Conservation (phyloP, 2,329 filamentous ascomycete genomes). For the Aureobasidium uvarum region DNA sequence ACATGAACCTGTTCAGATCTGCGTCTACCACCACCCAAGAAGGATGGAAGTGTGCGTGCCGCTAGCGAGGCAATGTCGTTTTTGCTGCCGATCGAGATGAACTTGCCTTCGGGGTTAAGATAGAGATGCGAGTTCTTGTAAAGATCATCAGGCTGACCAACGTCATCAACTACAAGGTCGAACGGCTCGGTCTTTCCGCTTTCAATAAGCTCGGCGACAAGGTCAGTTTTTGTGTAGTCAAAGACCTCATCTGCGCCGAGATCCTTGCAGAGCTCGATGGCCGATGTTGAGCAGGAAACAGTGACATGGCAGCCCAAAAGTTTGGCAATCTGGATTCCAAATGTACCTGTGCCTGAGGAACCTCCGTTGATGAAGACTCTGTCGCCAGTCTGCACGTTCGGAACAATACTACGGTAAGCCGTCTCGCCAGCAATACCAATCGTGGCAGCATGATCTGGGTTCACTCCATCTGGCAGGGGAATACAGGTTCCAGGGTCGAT, state of each 20-base stretch:
- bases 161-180: constrained; percentile 58
- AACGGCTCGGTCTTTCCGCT: constrained; percentile 47
- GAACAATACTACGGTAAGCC: constrained; percentile 42
- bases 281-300: constrained; percentile 57
- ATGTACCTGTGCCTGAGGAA: constrained; percentile 60
- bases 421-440: constrained; percentile 43
- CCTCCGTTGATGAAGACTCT: constrained; percentile 65
- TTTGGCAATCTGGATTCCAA: constrained; percentile 64
- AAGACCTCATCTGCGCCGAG: constrained; percentile 64
- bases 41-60: constrained; percentile 43
- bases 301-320: constrained; percentile 59
- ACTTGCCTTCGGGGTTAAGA: constrained; percentile 51
- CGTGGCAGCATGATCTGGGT: constrained; percentile 40
- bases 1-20: constrained; percentile 42
- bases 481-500: constrained; percentile 30
- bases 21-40: constrained; percentile 54
- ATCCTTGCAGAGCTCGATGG: constrained; percentile 55
- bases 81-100: constrained; percentile 53
- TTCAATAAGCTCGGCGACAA: constrained; percentile 49
- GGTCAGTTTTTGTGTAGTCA: constrained; percentile 56
- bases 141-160: constrained; percentile 51
- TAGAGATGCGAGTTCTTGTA: constrained; percentile 56
- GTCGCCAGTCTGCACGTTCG: constrained; percentile 43
- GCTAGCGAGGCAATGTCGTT: constrained; percentile 37
- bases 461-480: constrained; percentile 40